Evolutionary conservation across 108 stramenopile species (phyloP), one percentile per base, ranked within the genome.

Genomic region (Ochromonas danica): DNA sequence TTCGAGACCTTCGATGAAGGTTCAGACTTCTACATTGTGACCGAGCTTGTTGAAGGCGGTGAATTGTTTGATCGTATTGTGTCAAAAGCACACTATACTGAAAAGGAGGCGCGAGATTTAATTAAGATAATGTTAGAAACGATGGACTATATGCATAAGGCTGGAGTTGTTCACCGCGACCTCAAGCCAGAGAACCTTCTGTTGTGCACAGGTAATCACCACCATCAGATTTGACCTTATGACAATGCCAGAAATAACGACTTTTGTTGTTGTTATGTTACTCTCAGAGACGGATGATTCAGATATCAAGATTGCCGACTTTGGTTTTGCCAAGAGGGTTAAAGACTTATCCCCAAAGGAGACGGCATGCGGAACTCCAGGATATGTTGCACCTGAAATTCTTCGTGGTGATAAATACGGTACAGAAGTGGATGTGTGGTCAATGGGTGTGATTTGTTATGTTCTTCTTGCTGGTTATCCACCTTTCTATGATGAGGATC

Each of bases 241-340:
- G 22, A 51, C 22, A 51, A 51, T 14, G 14, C 6, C 22, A 51
- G 22, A 51, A 51, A 51, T 6, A 51, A 70, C 6, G 41, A 14
- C 22, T 70, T 40, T 22, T 70, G 14, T 14, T 22, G 67, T 40
- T 42, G 67, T 70, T 42, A 70, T 75, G 36, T 75, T 27, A 27
- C 3, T 33, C 17, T 41, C 40, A 75, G 72, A 75, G 25, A 60
- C 14, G n/a, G 93, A 96, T 70, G 95, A 98, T 79, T 90, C 91
- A 17, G 65, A 84, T 0, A 90, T 98, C 67, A 98, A 98, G 86
- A 90, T 98, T 81, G 95, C 95, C 2, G 98, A 98, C 85, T 98
- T 98, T 87, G 98, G 98, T 35, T 95, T 97, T 79, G 95, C 96
- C 27, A 92, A 95, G 83, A 27, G 51, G 6, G 31, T 75, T 28